A percentile compares a stretch with the other conserved stretches of the same genome.
Conservation (phyloP, 805 yeast genomes). For the Teunomyces atbi region DNA sequence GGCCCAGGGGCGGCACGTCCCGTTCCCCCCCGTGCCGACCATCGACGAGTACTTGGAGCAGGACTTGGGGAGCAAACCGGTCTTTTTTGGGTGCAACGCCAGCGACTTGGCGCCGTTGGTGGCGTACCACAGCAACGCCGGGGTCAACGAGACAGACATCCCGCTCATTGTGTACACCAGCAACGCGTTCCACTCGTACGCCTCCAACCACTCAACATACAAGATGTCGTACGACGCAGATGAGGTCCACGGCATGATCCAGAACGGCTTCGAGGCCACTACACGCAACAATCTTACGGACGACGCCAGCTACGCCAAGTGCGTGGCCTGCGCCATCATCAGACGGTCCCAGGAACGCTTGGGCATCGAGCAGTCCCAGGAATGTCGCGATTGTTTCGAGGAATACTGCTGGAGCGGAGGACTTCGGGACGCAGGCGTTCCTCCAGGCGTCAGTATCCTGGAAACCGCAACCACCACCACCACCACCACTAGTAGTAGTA, state of each 20-base stretch:
- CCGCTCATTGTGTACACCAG: conserved; percentile 23
- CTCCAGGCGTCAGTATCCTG: conserved; percentile 4
- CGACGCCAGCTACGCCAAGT: conserved; percentile 19
- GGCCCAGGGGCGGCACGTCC: conserved; percentile 23
- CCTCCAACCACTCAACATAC: conserved; percentile 21
- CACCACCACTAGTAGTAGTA: not conserved
- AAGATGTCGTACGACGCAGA: conserved; percentile 20
- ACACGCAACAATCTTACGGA: conserved; percentile 18
- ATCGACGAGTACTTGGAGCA: conserved; percentile 16
- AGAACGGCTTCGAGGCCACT: conserved; percentile 20
- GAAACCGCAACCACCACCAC: too few relatives aligned
- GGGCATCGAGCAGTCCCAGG: conserved; percentile 19
- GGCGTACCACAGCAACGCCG: conserved; percentile 15
- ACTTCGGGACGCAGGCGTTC: conserved; percentile 10
- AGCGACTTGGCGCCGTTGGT: conserved; percentile 17
- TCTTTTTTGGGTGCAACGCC: conserved; percentile 29
- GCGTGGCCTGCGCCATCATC: conserved; percentile 27
- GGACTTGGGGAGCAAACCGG: conserved; percentile 21
- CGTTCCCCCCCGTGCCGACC: conserved; percentile 28
- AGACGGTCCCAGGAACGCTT: conserved; percentile 22
- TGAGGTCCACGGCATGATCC: conserved; percentile 15
- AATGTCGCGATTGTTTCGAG: conserved; percentile 19
- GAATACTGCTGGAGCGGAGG: conserved; percentile 24
- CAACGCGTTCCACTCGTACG: conserved; percentile 15
- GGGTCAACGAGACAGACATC: conserved; percentile 25